phyloP scores from a whole-genome alignment of 208 protist genomes.

The Porcisia deanei region DNA sequence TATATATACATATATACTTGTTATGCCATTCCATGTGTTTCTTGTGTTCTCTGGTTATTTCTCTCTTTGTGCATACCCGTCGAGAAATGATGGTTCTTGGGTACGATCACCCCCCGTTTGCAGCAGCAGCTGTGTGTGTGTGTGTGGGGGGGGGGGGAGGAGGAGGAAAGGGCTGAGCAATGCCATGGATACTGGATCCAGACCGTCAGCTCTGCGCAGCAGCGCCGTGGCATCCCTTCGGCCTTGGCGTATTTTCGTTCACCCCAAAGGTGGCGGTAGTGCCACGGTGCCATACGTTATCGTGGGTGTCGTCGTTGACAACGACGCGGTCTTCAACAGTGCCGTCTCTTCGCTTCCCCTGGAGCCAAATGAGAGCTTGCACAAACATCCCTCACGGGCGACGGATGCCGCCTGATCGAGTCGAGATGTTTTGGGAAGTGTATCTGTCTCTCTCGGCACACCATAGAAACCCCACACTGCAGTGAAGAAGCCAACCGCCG shows the following conservation, averaged over 20 bases:
- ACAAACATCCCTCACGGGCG: neutral
- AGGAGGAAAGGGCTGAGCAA: neutral
- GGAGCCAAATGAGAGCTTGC: conserved; percentile 1
- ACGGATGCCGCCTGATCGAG: conserved; percentile 20
- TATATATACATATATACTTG: no score
- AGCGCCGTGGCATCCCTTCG: neutral
- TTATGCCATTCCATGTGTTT: no score
- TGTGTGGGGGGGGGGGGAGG: neutral
- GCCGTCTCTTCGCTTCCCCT: conserved; percentile 15
- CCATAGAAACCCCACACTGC: conserved; percentile 51
- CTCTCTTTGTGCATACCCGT: neutral
- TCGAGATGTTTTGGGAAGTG: conserved; percentile 23
- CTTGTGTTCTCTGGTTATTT: neutral
- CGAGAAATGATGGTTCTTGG: neutral
- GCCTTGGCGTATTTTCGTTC: neutral
- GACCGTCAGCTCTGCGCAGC: neutral
- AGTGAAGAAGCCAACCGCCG: conserved; percentile 42
- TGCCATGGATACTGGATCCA: neutral
- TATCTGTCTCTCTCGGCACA: conserved; percentile 42
- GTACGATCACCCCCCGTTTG: neutral
- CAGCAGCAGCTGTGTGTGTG: neutral
- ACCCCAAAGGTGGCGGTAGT: neutral
- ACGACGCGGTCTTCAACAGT: conserved; percentile 9
- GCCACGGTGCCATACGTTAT: conserved; percentile 21
- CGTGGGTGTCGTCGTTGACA: neutral